Percentiles rank a stretch among this genome's conserved stretches.
phyloP scores from a whole-genome alignment of 2,329 filamentous ascomycete genomes.

The Pseudovirgaria hyperparasitica region DNA sequence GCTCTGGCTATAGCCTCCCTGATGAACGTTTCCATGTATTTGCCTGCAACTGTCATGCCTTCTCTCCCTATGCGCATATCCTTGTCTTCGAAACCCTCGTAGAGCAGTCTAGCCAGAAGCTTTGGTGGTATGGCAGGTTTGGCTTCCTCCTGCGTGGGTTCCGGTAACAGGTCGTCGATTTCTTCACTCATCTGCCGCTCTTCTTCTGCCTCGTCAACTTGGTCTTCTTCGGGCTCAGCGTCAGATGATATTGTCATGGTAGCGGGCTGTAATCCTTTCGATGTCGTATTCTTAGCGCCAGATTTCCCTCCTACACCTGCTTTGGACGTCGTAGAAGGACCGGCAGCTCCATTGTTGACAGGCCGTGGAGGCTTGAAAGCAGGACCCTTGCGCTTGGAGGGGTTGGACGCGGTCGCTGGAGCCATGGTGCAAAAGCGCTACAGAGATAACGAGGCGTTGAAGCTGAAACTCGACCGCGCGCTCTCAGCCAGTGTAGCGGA shows the following conservation, averaged over 20 bases:
- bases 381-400: conserved; percentile 16
- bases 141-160: conserved; percentile 7
- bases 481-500: too few relatives aligned
- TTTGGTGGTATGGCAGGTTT: conserved; percentile 51
- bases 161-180: conserved; percentile 3
- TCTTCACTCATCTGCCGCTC: conserved; percentile 2
- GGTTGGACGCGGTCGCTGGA: conserved; percentile 8
- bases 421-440: too few relatives aligned
- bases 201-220: conserved; percentile 11
- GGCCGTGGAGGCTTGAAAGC: conserved; percentile 25
- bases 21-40: conserved; percentile 86
- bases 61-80: conserved; percentile 22
- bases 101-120: conserved; percentile 62
- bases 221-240: conserved; percentile 15
- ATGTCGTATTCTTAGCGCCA: conserved; percentile 13
- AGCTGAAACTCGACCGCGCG: too few relatives aligned
- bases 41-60: conserved; percentile 55
- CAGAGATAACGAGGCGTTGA: too few relatives aligned
- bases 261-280: conserved; percentile 12
- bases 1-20: conserved; percentile 76
- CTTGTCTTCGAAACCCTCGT: conserved; percentile 58
- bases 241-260: conserved; percentile 16
- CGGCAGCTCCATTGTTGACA: too few relatives aligned
- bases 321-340: too few relatives aligned
- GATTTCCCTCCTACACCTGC: too few relatives aligned